Conservation (phyloP, 2,329 filamentous ascomycete species). For the Phoma sp. region DNA sequence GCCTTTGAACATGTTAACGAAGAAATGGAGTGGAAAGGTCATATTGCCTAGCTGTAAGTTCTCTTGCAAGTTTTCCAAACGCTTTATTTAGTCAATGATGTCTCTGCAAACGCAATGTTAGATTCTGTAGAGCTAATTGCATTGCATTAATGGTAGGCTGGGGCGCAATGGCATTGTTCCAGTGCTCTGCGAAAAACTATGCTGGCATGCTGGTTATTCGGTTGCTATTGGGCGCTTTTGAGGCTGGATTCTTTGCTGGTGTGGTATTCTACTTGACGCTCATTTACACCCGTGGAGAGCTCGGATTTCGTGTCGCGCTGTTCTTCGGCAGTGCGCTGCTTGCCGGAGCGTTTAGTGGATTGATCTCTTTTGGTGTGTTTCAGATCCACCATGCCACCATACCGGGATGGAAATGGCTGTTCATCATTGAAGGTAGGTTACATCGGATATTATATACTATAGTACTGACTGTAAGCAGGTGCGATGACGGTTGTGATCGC, state of each 20-base stretch:
- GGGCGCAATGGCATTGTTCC: constrained; percentile 57
- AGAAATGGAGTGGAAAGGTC: constrained; percentile 55
- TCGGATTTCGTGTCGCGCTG: constrained; percentile 55
- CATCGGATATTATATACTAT: too few species aligned
- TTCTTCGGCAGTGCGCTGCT: constrained; percentile 55
- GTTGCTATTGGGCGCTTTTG: constrained; percentile 57
- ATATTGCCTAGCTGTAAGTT: constrained; percentile 48
- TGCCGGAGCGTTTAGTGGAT: constrained; percentile 52
- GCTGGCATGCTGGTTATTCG: constrained; percentile 58
- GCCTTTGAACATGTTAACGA: constrained; percentile 59
- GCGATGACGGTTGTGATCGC: constrained; percentile 45
- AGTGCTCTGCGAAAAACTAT: constrained; percentile 60
- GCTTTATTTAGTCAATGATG: too few species aligned
- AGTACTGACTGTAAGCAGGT: constrained; percentile 5
- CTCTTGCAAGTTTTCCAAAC: too few species aligned
- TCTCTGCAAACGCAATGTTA: too few species aligned
- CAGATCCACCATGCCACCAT: constrained; percentile 57
- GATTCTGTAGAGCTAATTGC: too few species aligned
- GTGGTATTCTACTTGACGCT: constrained; percentile 63
- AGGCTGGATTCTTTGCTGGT: constrained; percentile 64
- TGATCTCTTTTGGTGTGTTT: constrained; percentile 55
- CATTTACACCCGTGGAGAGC: constrained; percentile 55
- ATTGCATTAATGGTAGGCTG: constrained; percentile 55
- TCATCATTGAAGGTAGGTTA: constrained; percentile 51
- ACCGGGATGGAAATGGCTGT: constrained; percentile 57